Evolutionary conservation across 352 stramenopile genomes (phyloP).

Genomic region (Phytophthora palmivora): DNA sequence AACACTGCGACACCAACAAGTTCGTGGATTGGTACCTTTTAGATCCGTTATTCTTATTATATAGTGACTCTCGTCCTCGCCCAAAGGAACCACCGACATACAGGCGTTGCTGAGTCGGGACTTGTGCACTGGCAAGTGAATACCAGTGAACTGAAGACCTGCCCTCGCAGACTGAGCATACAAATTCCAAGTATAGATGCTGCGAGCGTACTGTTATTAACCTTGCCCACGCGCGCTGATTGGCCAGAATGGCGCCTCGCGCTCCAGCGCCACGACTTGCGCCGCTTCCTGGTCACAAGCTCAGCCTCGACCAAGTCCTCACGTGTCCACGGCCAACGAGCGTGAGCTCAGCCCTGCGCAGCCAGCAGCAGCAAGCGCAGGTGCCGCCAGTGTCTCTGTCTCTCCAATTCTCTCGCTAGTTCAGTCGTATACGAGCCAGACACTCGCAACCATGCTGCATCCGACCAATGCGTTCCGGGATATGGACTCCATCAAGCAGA

Average conservation of each 20-base stretch:
- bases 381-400: conserved; percentile 6
- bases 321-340: conserved; percentile 29
- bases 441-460: conserved; percentile 43
- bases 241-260: conserved; percentile 20
- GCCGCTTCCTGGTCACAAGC: conserved; percentile 8
- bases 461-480: conserved; percentile 66
- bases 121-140: conserved; percentile 9
- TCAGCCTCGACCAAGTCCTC: no score
- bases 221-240: conserved; percentile 17
- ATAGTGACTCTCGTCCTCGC: no score
- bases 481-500: conserved; percentile 61
- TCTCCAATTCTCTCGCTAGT: conserved; percentile 1
- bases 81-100: no score
- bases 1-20: neutral
- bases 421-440: conserved; percentile 8
- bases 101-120: neutral
- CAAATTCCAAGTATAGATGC: conserved; percentile 23
- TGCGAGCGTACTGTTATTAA: conserved; percentile 21
- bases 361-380: conserved; percentile 22
- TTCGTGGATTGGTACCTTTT: no score
- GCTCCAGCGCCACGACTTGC: conserved; percentile 15
- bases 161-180: conserved; percentile 28
- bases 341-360: conserved; percentile 39
- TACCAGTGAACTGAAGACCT: conserved; percentile 9
- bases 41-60: no score